Base-by-base conservation (phyloP, 192 early-diverging fungal genomes). In the Ambispora gerdemannii region DNA sequence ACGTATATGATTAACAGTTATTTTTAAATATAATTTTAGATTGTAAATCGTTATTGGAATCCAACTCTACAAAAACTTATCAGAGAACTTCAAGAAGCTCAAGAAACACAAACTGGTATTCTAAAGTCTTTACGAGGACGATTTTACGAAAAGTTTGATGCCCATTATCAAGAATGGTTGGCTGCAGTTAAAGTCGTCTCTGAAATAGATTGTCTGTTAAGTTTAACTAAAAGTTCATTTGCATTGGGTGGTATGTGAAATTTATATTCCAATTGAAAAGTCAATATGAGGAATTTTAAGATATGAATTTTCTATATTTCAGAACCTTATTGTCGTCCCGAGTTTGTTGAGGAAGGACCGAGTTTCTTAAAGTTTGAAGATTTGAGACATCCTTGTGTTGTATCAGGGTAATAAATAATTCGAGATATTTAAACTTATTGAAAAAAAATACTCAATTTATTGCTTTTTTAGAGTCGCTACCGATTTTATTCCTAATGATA, bases 401-500 rank as follows among this genome's bases (percentile, higher is more conserved):
- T 83, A 8, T 60, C 84, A n/a, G 86, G 83, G 84, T 86, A 72
- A 76, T 69, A 71, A 1, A 30, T 19, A 28, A 53, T 30, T 17
- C n/a, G 15, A 0, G 6, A 28, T 28, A 27, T 4, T 20, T 28
- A 27, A 49, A 20, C 32, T 11, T 19, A 30, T 33, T 20, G 60
- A 28, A 61, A 6, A 43, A 6, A 43, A 15, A 43, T 43, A 30
- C 27, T 33, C 17, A 33, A 47, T 67, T 4, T 50, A 50, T 56
- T 3, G 50, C 43, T 8, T 61, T 66, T 50, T 74, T 31, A 70
- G 68, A 1, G 66, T 76, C 6, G 78, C 85, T 0, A 76, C 80
- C 1, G 91, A 92, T 72, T 97, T 95, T 74, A 95, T 99, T 47
- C 95, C 97, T 38, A 99, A 99, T 81, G 95, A 99, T 81, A 89